Evolutionary conservation across 2,329 filamentous ascomycete species (phyloP), one percentile per base, ranked within the genome.

Genomic region (Metarhizium guizhouense): DNA sequence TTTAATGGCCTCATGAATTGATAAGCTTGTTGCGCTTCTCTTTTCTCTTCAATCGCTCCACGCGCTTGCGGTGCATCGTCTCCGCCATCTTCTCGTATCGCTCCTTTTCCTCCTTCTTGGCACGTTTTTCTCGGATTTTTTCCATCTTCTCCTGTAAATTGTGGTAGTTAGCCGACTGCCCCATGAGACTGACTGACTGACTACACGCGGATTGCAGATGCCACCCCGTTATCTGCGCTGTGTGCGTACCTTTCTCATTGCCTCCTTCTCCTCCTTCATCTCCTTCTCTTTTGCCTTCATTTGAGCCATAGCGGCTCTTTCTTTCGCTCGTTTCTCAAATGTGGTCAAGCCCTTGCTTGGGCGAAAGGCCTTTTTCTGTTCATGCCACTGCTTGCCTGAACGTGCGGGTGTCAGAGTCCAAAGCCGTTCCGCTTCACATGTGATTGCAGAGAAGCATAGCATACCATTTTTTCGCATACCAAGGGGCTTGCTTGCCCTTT

Each of bases 1-100:
- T 18, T 42, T 52, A 34, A 52, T 29, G 25, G 32, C 53, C 61
- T 71, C 76, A 86, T 58, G 83, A 86, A 69, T 86, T 85, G 65
- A 87, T 68, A 69, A 90, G 74, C 76, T 93, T 94, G 74, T 93
- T 99, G 68, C 94, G 85, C 85, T 97, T 97, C 79, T 99, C 94
- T 72, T 90, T 88, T 68, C 92, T 83, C 85, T 91, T 96, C 72
- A 96, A 74, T 64, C 94, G 83, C 74, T 99, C 94, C 13, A 97
- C 87, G 59, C 92, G 82, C 80, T 96, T 97, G 73, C 83, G 85
- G 76, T 97, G 93, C 94, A 99, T 97, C 77, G 94, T 97, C 75
- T 91, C 90, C 20, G 91, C 93, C 83, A 99, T 83, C 77, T 92
- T 90, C 71, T 91, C 90, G 69, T 93, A 97, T 63, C 93, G 80